Evolutionary conservation across 1,284 basidiomycete genomes (phyloP).

Genomic region (Caloboletus inedulis): DNA sequence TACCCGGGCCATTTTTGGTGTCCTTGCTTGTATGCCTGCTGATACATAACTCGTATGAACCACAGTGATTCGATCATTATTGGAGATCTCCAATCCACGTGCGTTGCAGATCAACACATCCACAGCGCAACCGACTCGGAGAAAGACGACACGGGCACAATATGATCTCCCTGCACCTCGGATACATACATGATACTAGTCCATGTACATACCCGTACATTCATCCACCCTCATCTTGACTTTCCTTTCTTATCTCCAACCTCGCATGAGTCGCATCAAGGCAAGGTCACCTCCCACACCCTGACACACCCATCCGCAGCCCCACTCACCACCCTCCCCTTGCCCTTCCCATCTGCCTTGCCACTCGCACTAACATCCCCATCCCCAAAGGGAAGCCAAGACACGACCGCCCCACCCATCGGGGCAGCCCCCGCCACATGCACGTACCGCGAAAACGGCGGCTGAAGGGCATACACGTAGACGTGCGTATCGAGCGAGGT

Average conservation of each 20-base stretch:
- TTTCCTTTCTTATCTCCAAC: background rate
- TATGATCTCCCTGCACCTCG: background rate
- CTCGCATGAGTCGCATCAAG: conserved; percentile 15
- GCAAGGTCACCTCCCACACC: conserved; percentile 68
- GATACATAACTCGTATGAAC: too few species aligned
- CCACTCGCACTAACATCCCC: background rate
- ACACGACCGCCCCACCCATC: conserved; percentile 77
- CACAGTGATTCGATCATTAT: too few species aligned
- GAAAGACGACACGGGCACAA: background rate
- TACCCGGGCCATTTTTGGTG: too few species aligned
- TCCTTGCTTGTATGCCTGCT: too few species aligned
- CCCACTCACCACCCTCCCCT: conserved; percentile 59
- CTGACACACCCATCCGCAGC: conserved; percentile 85
- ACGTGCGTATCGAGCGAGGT: conserved; percentile 91
- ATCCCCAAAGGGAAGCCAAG: conserved; percentile 56
- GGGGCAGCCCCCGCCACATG: conserved; percentile 83
- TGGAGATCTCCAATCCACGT: too few species aligned
- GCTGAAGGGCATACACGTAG: conserved; percentile 83
- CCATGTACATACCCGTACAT: background rate
- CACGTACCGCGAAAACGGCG: conserved; percentile 70
- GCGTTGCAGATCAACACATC: too few species aligned
- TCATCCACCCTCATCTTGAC: background rate
- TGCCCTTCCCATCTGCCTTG: conserved; percentile 28
- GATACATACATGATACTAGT: background rate
- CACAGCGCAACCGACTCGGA: too few species aligned